These are phyloP conservation scores for Acanthamoeba castellanii DNA, from an alignment of 208 protist genomes.

Conservation along the genomic window DNA sequence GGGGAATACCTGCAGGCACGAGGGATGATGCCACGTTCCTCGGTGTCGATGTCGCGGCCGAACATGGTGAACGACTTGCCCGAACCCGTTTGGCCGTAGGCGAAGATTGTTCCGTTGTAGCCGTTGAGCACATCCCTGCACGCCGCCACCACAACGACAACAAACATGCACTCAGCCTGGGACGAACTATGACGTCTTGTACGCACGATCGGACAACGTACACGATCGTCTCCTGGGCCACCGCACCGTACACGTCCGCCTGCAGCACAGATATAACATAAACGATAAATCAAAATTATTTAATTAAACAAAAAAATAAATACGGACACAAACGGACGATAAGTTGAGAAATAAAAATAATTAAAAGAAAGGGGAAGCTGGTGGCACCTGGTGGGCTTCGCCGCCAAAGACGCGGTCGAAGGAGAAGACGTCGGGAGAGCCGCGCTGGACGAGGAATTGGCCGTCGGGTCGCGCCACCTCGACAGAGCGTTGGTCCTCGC, in stretches of 20 bases:
- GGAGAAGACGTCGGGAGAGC: conserved; percentile 71
- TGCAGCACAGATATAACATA: conserved; percentile 14
- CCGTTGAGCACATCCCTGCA: conserved; percentile 87
- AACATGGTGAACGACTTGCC: conserved; percentile 92
- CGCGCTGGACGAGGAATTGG: neutral
- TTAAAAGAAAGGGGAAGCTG: neutral
- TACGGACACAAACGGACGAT: no score
- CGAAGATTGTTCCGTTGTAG: conserved; percentile 92
- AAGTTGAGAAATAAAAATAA: neutral
- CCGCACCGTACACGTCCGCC: conserved; percentile 84
- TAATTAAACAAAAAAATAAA: neutral
- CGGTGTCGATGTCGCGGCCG: conserved; percentile 81
- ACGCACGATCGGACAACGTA: conserved; percentile 43
- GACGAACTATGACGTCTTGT: neutral
- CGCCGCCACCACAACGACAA: neutral
- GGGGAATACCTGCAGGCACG: conserved; percentile 79
- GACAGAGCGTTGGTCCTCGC: neutral
- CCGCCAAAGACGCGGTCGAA: conserved; percentile 84
- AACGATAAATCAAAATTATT: no score
- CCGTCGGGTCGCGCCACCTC: neutral
- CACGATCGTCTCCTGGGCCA: conserved; percentile 84
- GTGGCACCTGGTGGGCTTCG: neutral
- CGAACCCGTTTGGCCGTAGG: conserved; percentile 89
- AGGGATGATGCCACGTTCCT: conserved; percentile 93
- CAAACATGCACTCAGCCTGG: neutral